Evolutionary conservation across 352 stramenopile genomes (phyloP), one percentile per base, ranked within the genome.

Genomic region (Phytophthora europaea): DNA sequence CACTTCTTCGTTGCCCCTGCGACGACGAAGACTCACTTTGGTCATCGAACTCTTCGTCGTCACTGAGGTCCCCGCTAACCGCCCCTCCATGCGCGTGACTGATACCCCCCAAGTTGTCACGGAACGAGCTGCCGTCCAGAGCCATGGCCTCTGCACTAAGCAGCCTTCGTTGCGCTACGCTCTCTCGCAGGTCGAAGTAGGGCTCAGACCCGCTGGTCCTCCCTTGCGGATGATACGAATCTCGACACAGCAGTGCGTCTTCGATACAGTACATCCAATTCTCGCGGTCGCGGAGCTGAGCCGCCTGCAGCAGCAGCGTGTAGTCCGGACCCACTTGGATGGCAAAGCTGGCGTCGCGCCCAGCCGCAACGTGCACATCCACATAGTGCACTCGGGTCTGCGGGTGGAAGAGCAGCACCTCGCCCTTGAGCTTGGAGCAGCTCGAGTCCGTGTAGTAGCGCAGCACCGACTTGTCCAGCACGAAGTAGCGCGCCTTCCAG

Each of bases 251-350:
- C 18, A 94, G 51, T 1, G 85, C 85, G 33, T 94, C 87, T 75
- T 94, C 87, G 22, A 94, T 88, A 57, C 84, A 90, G 68, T 91
- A 94, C 62, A 94, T 89, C 87, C 87, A 94, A 50, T 90, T 89
- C 65, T 94, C 87, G 4, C 87, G 84, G 20, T 93, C 87, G 13
- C 77, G 77, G 12, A 92, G 58, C 47, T 80, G 79, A 5, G 79
- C 72, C 3, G 87, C 85, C 68, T 94, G 82, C 6, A 94, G 65
- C 48, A 92, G 28, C 18, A 94, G 68, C 16, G 79, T 86, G 54
- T 93, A 94, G 15, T 89, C 81, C 2, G 70, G 62, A 0, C 84
- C 84, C 7, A 92, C 79, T 66, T 91, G 83, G 31, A 94, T 78
- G 1, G 84, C 84, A 65, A 94, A 93, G 15, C 76, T 85, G 38